Evolutionary conservation across 1,284 basidiomycete genomes (phyloP).

Genomic region (Rhodotorula sp.): DNA sequence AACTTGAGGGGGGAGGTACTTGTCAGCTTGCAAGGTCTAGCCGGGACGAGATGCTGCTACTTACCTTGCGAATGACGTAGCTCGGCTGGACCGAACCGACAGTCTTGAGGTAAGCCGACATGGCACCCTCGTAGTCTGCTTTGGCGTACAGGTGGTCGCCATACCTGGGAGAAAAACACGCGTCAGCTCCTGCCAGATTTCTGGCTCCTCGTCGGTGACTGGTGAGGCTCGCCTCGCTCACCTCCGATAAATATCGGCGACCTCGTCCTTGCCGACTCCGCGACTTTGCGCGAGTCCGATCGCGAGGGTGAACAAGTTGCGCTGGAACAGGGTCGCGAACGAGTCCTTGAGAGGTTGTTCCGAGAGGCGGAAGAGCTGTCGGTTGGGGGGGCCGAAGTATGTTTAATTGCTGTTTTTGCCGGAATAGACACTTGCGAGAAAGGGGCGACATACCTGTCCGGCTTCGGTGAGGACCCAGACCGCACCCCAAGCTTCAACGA

Average conservation of each 20-base stretch:
- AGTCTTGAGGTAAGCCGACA: constrained; percentile 88
- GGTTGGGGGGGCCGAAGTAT: constrained; percentile 11
- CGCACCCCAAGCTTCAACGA: constrained; percentile 75
- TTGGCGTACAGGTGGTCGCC: constrained; percentile 91
- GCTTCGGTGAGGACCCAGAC: constrained; percentile 74
- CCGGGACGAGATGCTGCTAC: constrained; percentile 9
- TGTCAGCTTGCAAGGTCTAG: background rate
- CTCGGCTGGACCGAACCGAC: constrained; percentile 87
- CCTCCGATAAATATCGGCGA: constrained; percentile 78
- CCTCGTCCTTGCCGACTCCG: constrained; percentile 54
- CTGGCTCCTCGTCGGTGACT: too few species aligned
- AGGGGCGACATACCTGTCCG: constrained; percentile 55
- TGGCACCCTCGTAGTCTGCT: constrained; percentile 87
- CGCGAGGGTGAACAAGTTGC: constrained; percentile 58
- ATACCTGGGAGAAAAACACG: constrained; percentile 55
- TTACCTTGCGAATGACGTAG: constrained; percentile 92
- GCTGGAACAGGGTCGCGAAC: constrained; percentile 27
- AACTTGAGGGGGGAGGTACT: constrained; percentile 60
- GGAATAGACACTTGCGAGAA: background rate
- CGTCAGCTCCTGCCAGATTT: background rate
- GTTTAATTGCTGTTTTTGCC: background rate
- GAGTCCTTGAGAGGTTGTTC: constrained; percentile 33
- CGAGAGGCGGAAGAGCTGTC: constrained; percentile 59
- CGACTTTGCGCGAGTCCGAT: constrained; percentile 64
- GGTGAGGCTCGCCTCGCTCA: constrained; percentile 4